Percentiles rank a stretch among this genome's conserved stretches.
These are phyloP conservation scores for Microstegium vimineum DNA, from an alignment of 176 grass and related monocot genomes.

Conservation along the genomic window DNA sequence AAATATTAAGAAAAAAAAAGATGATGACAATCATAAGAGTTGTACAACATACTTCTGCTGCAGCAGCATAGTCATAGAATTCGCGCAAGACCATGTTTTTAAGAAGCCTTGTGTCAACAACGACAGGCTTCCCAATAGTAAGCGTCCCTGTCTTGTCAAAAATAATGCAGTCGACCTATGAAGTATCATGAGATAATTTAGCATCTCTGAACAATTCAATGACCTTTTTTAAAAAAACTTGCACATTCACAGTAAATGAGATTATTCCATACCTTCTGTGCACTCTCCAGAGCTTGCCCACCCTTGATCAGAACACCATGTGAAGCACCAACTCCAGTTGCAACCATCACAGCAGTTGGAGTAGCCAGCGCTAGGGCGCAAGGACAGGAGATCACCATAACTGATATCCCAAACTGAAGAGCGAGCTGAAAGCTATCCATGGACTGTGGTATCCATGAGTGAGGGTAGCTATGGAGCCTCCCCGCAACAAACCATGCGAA, in stretches of 20 bases:
- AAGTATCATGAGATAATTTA: neutral
- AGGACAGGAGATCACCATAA: conserved; percentile 97
- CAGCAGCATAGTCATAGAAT: conserved; percentile 67
- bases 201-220: conserved; percentile 22
- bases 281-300: conserved; percentile 88
- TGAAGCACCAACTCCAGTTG: conserved; percentile 89
- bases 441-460: conserved; percentile 80
- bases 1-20: neutral
- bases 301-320: conserved; percentile 95
- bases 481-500: conserved; percentile 80
- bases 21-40: neutral
- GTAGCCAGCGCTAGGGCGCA: conserved; percentile 88
- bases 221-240: neutral
- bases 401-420: conserved; percentile 96
- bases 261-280: conserved; percentile 61
- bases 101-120: conserved; percentile 70
- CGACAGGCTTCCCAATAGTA: conserved; percentile 76
- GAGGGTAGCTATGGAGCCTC: conserved; percentile 63
- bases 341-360: conserved; percentile 98
- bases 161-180: conserved; percentile 80
- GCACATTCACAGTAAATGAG: neutral
- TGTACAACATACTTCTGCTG: conserved; percentile 56
- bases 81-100: conserved; percentile 81
- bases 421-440: conserved; percentile 97
- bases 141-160: conserved; percentile 97